These are phyloP conservation scores for Magnaporthiopsis poae DNA, from an alignment of 2,329 filamentous ascomycete species.

Conservation along the genomic window DNA sequence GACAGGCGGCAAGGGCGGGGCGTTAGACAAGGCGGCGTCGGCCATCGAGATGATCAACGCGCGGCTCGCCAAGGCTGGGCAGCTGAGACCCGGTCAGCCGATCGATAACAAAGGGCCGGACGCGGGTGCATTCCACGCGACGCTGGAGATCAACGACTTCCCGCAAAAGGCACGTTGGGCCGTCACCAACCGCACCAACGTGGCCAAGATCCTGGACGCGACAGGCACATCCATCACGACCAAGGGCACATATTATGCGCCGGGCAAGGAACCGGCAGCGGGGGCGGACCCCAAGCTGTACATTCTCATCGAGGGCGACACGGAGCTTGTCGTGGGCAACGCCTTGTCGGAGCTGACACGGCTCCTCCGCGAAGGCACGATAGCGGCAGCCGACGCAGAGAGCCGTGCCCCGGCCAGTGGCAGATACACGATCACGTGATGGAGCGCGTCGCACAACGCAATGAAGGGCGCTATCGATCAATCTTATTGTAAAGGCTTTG, in stretches of 20 bases:
- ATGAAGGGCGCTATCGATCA: not conserved
- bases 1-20: conserved; percentile 32
- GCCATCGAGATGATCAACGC: conserved; percentile 85
- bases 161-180: conserved; percentile 97
- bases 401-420: conserved; percentile 67
- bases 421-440: conserved; percentile 74
- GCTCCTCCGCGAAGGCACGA: conserved; percentile 78
- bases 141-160: conserved; percentile 97
- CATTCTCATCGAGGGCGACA: conserved; percentile 94
- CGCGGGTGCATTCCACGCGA: conserved; percentile 91
- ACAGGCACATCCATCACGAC: conserved; percentile 95
- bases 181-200: conserved; percentile 95
- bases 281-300: conserved; percentile 86
- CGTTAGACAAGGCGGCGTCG: conserved; percentile 78
- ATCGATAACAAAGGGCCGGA: conserved; percentile 98
- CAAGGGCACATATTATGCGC: conserved; percentile 81
- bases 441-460: not conserved
- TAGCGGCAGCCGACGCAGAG: conserved; percentile 81
- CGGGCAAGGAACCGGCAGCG: conserved; percentile 68
- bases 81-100: conserved; percentile 81
- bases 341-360: conserved; percentile 85
- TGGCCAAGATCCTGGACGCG: conserved; percentile 91
- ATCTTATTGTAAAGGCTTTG: not conserved
- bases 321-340: conserved; percentile 79
- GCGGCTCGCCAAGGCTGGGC: conserved; percentile 78